Percentiles rank a stretch among this genome's conserved stretches.
Evolutionary conservation across 176 grass and related monocot species (phyloP).

Genomic region (Oryza meyeriana): DNA sequence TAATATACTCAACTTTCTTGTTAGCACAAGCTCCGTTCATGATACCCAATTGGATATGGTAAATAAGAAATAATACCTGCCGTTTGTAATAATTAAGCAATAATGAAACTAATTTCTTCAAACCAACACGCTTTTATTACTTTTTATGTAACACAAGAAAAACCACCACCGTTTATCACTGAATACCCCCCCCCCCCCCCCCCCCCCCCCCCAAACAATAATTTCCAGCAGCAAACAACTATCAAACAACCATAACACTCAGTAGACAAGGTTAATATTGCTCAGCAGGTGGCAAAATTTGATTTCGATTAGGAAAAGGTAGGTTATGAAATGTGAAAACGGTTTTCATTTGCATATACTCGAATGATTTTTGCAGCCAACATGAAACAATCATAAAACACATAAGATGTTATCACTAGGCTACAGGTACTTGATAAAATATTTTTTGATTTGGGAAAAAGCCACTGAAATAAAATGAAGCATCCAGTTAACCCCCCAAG

Average conservation of each 20-base stretch:
- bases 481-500: neutral
- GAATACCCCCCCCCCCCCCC: neutral
- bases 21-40: too few relatives aligned
- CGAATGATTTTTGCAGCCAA: constrained; percentile 8
- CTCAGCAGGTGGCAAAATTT: neutral
- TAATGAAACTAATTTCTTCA: neutral
- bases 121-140: too few relatives aligned
- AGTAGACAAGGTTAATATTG: neutral
- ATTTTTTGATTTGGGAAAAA: neutral
- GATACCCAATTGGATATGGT: neutral
- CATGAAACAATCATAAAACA: neutral
- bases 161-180: too few relatives aligned
- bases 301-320: neutral
- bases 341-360: neutral
- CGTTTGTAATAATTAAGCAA: neutral
- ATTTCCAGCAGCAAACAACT: neutral
- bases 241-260: neutral
- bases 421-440: neutral
- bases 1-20: neutral
- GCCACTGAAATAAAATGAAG: neutral
- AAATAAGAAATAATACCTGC: neutral
- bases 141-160: too few relatives aligned
- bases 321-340: neutral
- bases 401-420: neutral
- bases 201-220: too few relatives aligned